These are phyloP conservation scores for Grigorovia jiainica DNA, from an alignment of 805 yeast species.

Conservation along the genomic window DNA sequence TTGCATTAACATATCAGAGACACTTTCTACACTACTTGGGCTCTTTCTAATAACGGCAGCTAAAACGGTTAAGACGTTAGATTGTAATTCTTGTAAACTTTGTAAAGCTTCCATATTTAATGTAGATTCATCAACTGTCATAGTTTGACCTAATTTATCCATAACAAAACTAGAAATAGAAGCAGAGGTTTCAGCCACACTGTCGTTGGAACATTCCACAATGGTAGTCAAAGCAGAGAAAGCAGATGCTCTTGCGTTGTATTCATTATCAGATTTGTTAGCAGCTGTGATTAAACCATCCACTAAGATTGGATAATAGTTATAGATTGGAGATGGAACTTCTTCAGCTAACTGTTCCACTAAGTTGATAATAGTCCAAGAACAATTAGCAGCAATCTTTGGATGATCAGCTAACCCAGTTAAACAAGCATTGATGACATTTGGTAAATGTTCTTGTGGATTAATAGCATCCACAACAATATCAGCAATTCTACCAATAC, in stretches of 20 bases:
- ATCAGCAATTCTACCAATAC: conserved; percentile 93
- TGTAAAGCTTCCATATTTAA: conserved; percentile 61
- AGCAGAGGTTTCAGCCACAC: conserved; percentile 59
- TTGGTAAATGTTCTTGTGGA: conserved; percentile 52
- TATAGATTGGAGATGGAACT: conserved; percentile 57
- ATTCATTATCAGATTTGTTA: conserved; percentile 70
- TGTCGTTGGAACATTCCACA: conserved; percentile 65
- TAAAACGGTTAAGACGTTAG: conserved; percentile 65
- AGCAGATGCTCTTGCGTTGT: conserved; percentile 87
- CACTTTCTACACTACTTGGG: conserved; percentile 51
- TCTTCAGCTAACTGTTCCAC: conserved; percentile 60
- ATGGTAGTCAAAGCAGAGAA: conserved; percentile 84
- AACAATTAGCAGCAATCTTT: conserved; percentile 89
- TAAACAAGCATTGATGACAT: conserved; percentile 61
- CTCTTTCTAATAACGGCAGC: conserved; percentile 80
- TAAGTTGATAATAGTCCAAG: conserved; percentile 93
- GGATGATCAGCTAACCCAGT: conserved; percentile 86
- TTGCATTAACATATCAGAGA: conserved; percentile 78
- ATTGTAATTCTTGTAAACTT: conserved; percentile 80
- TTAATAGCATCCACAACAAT: conserved; percentile 70
- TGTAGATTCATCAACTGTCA: conserved; percentile 49
- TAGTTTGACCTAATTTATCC: conserved; percentile 60
- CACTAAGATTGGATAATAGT: conserved; percentile 58
- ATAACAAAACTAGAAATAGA: conserved; percentile 68
- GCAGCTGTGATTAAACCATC: conserved; percentile 65